Evolutionary conservation across 2,329 filamentous ascomycete species (phyloP), one percentile per base, ranked within the genome.

Genomic region (Pseudogymnoascus sp.): DNA sequence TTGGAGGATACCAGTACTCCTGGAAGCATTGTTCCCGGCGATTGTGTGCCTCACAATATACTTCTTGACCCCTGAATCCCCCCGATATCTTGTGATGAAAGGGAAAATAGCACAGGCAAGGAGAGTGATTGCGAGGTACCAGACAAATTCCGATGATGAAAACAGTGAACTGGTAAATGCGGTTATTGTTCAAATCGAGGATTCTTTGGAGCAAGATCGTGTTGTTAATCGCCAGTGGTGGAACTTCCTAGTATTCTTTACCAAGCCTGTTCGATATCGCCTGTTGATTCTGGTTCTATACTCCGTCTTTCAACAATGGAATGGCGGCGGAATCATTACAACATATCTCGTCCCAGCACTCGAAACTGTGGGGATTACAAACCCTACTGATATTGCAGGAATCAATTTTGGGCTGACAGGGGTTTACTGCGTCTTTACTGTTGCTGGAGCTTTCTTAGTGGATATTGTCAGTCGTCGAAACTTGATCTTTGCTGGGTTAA

Each of bases 191-290:
- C 69, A 72, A 62, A 71, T 73, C 23, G 69, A 74, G 25, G 71
- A 70, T 4, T 72, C 72, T 1, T 62, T 71, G 7, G 64, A 65
- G 23, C 63, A 71, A 23, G 68, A 67, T 8, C 67, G 62, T 25
- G 67, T 66, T 23, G 73, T 70, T 21, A 73, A 77, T 67, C 74
- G 73, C 66, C 68, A 72, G 61, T 78, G 76, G 61, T 80, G 77
- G 75, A 77, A 80, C 64, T 80, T 76, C 66, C 74, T 77, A 5
- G 76, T 77, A 40, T 80, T 81, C 67, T 76, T 80, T 68, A 79
- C 76, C 12, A 77, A 74, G 66, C 67, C 73, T 1, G 78, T 77
- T 11, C 70, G 76, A 40, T 81, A 75, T 66, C 74, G 79, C 23
- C 70, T 80, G 3, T 63, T 80, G 1, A 75, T 80, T 8, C 68